Evolutionary conservation across 2,329 filamentous ascomycete genomes (phyloP), one percentile per base, ranked within the genome.

Genomic region (Aspergillus sp.): DNA sequence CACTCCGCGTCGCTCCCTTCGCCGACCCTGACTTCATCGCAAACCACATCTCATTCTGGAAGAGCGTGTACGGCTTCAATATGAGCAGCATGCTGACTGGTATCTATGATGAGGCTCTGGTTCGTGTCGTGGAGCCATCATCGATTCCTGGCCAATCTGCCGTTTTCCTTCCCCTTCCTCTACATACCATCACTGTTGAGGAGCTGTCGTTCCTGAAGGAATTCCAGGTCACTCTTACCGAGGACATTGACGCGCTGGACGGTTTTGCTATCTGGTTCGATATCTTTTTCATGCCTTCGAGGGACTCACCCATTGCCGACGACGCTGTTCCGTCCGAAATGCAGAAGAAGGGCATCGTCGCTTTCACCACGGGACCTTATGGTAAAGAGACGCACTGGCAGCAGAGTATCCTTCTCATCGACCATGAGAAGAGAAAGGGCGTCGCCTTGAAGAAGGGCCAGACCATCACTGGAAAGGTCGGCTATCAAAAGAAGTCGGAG

Each of bases 211-310:
- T 97, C 78, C 85, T 85, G 50, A 85, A 87, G 8, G 78, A 84
- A 3, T 96, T 92, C 80, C 73, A 83, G 57, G 83, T 87, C 8
- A 83, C 80, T 15, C 71, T 95, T 5, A 83, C 81, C 1, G 78
- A 83, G 48, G 84, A 89, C 62, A 80, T 89, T 58, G 86, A 90
- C 61, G 80, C 82, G 1, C 79, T 97, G n/a, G 92, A 97, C 71
- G 94, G 91, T 4, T 96, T 92, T 75, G 83, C 92, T 13, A 84
- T 96, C 67, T 97, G 93, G 91, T 97, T 97, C 73, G 94, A 98
- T 74, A 94, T 90, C 23, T 95, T 95, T 81, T 97, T 97, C 77
- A 85, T 90, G 65, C 86, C 88, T 8, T 84, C 84, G 0, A 79
- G 83, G 38, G 78, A 82, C 38, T 74, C 78, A 53, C 68, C 71